Conservation (phyloP, 1,139 yeast genomes). For the Barnettozyma hawaiiensis region DNA sequence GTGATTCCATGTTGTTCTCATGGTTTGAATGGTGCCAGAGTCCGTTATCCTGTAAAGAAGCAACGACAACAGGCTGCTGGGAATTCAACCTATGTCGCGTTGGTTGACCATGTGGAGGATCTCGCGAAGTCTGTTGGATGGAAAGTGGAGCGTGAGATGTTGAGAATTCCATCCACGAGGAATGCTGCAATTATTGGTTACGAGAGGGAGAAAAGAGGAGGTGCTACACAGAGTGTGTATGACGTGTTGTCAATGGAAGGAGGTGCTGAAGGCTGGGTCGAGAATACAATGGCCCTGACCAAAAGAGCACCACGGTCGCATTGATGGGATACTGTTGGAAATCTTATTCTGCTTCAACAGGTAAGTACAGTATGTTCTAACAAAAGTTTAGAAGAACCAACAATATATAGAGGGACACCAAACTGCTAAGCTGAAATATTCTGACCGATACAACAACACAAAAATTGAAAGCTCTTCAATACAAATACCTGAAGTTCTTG, state of each 20-base stretch:
- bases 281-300: constrained; percentile 63
- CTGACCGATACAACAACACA: background rate
- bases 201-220: constrained; percentile 27
- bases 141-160: constrained; percentile 78
- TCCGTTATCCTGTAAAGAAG: constrained; percentile 49
- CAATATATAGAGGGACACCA: no score
- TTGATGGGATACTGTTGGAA: constrained; percentile 6
- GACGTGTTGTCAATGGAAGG: constrained; percentile 69
- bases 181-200: constrained; percentile 85
- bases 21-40: constrained; percentile 68
- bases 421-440: no score
- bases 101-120: constrained; percentile 79
- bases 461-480: constrained; percentile 1
- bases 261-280: constrained; percentile 90
- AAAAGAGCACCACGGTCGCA: constrained; percentile 30
- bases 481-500: constrained; percentile 39
- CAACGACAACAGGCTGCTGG: constrained; percentile 20
- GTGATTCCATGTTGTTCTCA: constrained; percentile 97
- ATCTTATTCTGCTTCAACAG: no score
- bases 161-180: constrained; percentile 91
- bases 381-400: no score
- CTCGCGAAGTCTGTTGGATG: constrained; percentile 70
- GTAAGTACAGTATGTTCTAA: no score
- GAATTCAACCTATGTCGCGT: constrained; percentile 57
- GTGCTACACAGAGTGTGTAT: constrained; percentile 39